phyloP scores from a whole-genome alignment of 2,329 filamentous ascomycete genomes.

The Alternaria arborescens region DNA sequence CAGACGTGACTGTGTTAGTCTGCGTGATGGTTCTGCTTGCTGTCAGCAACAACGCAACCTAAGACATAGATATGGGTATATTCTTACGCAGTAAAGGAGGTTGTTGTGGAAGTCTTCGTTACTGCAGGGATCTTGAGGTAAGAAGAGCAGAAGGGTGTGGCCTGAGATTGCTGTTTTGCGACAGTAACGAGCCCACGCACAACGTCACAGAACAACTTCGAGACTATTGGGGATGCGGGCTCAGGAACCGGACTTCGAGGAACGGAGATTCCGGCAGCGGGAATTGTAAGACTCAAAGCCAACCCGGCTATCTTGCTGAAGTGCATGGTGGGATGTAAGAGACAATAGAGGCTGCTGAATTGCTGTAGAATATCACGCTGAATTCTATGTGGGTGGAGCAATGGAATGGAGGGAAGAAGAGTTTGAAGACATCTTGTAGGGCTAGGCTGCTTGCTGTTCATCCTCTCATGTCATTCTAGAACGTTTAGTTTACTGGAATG shows the following conservation, averaged over 20 bases:
- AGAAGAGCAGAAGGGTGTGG: neutral
- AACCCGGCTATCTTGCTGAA: neutral
- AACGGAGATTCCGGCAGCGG: neutral
- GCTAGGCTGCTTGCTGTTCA: neutral
- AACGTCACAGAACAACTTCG: neutral
- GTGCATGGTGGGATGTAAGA: neutral
- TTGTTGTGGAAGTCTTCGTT: neutral
- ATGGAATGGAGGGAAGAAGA: too few relatives aligned
- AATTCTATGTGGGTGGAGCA: too few relatives aligned
- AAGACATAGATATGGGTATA: neutral
- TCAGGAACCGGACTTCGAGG: neutral
- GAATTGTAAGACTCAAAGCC: neutral
- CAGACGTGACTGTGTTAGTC: neutral
- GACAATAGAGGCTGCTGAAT: neutral
- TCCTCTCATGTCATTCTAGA: neutral
- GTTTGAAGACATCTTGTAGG: neutral
- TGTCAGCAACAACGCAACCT: neutral
- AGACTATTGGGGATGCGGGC: neutral
- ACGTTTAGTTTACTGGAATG: neutral
- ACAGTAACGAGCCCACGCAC: neutral
- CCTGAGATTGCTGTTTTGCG: neutral
- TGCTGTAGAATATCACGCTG: neutral
- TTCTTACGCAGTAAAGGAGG: neutral
- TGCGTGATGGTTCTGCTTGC: neutral
- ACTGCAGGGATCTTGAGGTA: conserved; percentile 1